Conservation (phyloP, 2,329 filamentous ascomycete genomes). For the Thyridium curvatum region DNA sequence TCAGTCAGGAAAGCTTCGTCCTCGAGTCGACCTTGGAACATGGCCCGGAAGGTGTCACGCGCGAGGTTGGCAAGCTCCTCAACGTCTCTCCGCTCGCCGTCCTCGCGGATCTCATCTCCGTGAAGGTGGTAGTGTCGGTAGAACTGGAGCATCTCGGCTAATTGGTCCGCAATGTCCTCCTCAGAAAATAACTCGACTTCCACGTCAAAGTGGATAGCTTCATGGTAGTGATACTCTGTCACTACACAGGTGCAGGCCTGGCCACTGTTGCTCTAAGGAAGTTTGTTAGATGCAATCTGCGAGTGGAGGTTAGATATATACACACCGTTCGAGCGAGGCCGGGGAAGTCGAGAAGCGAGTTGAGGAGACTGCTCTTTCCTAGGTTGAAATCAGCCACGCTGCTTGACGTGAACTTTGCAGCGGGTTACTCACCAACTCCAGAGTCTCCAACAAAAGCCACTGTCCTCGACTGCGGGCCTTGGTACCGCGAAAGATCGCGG, state of each 20-base stretch:
- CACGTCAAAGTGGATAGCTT: conserved; percentile 21
- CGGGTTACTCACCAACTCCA: no score
- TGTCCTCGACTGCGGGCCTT: no score
- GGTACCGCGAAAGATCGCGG: no score
- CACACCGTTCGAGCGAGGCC: background rate
- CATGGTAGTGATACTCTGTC: conserved; percentile 37
- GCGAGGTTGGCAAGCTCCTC: conserved; percentile 25
- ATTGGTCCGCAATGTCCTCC: conserved; percentile 24
- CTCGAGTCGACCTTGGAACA: conserved; percentile 23
- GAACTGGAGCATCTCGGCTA: conserved; percentile 24
- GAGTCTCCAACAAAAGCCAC: no score
- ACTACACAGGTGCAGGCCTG: conserved; percentile 40
- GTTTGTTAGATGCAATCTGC: no score
- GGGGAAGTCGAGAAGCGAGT: conserved; percentile 29
- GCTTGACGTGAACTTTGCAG: no score
- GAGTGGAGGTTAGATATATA: no score
- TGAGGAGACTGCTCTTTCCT: conserved; percentile 41
- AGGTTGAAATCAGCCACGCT: background rate
- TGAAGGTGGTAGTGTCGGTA: conserved; percentile 28
- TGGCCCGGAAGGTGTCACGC: conserved; percentile 25
- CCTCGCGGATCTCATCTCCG: conserved; percentile 6
- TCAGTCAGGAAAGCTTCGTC: background rate
- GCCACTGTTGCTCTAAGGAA: conserved; percentile 32
- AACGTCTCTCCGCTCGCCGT: conserved; percentile 15
- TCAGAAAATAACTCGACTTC: conserved; percentile 23